Conservation (phyloP, 2,329 filamentous ascomycete genomes). For the Helotiales sp. region DNA sequence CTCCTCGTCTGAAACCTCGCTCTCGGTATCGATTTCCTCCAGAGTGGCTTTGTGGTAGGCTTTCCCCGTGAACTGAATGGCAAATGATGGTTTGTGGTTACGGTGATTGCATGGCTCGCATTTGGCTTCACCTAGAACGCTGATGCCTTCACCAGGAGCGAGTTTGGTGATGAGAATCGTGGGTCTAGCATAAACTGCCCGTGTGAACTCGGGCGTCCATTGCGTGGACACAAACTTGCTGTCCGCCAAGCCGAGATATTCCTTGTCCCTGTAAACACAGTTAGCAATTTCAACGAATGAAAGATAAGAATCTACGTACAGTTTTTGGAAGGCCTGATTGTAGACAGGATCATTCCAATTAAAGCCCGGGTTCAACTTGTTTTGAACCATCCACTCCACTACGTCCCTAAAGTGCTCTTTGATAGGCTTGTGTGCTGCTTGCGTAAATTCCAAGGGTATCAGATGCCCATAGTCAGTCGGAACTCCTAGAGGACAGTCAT, state of each 20-base stretch:
- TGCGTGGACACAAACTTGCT: conserved; percentile 75
- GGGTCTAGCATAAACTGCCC: conserved; percentile 68
- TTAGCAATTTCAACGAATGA: background rate
- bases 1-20: conserved; percentile 46
- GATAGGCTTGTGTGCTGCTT: conserved; percentile 67
- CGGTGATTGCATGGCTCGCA: conserved; percentile 66
- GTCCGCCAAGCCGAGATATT: conserved; percentile 68
- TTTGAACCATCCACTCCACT: conserved; percentile 82
- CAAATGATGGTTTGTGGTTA: conserved; percentile 69
- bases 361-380: conserved; percentile 76
- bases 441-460: conserved; percentile 73
- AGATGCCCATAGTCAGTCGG: conserved; percentile 50
- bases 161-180: conserved; percentile 48
- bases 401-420: conserved; percentile 76
- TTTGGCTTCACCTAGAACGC: conserved; percentile 48
- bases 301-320: conserved; percentile 42
- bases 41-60: conserved; percentile 70
- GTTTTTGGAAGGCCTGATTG: conserved; percentile 68
- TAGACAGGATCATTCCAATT: conserved; percentile 67
- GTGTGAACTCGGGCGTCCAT: conserved; percentile 72
- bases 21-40: conserved; percentile 62
- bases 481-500: conserved; percentile 62
- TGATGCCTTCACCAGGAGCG: conserved; percentile 47
- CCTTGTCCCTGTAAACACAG: conserved; percentile 55
- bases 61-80: conserved; percentile 66